phyloP scores from a whole-genome alignment of 495 filamentous ascomycete genomes.

The Staphylotrichum tortipilum region DNA sequence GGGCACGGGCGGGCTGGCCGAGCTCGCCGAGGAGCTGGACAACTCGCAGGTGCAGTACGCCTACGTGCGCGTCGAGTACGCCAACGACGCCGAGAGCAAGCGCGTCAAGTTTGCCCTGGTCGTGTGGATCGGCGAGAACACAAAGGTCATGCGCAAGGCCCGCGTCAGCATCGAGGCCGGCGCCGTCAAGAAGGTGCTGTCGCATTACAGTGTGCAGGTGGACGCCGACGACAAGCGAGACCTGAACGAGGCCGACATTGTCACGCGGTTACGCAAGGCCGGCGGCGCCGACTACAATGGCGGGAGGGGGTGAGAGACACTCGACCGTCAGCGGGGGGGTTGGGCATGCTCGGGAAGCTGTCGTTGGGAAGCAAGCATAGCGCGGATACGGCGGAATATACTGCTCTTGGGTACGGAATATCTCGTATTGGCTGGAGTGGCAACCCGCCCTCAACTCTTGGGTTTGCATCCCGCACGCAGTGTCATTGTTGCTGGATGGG shows the following conservation, averaged over 20 bases:
- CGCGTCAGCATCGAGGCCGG: conserved; percentile 49
- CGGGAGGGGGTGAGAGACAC: conserved; percentile 39
- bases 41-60: conserved; percentile 45
- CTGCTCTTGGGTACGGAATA: conserved; percentile 5
- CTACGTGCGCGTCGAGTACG: conserved; percentile 51
- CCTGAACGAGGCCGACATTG: conserved; percentile 46
- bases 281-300: conserved; percentile 55
- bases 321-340: too few relatives aligned
- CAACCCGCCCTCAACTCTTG: too few relatives aligned
- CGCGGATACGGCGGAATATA: conserved; percentile 5
- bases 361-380: conserved; percentile 2
- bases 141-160: conserved; percentile 53
- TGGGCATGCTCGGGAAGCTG: too few relatives aligned
- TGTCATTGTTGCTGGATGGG: too few relatives aligned
- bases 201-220: conserved; percentile 45
- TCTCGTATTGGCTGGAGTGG: too few relatives aligned
- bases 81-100: conserved; percentile 50
- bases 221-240: conserved; percentile 43
- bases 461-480: too few relatives aligned
- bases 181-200: conserved; percentile 47
- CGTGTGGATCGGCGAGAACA: conserved; percentile 47
- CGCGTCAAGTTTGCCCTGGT: conserved; percentile 51
- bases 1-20: conserved; percentile 42
- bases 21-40: conserved; percentile 39
- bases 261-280: conserved; percentile 42